Base-by-base conservation (phyloP, 257 asterid genomes). In the Catharanthus roseus region DNA sequence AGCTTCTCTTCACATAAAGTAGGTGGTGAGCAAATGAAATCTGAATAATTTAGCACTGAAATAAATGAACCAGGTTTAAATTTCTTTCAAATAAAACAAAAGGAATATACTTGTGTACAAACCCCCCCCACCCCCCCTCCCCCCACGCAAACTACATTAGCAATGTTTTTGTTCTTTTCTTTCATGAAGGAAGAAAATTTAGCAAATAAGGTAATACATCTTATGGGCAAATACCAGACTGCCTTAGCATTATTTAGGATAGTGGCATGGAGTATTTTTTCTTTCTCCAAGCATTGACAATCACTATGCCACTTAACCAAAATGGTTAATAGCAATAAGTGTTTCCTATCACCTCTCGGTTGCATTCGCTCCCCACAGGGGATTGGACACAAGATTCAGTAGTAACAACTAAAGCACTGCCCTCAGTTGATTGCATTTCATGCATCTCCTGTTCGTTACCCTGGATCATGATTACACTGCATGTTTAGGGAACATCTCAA, bases 271-370 rank as follows among this genome's bases (percentile, higher is more conserved):
- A 49, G 19, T 1, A 13, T 49, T 45, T 45, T 1, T 1, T 5
- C 29, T 33, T 58, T 26, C 41, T 6, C 44, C 65, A 60, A 7
- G 42, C 2, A 19, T 2, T 15, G 13, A 31, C 15, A 10, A 28
- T 50, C 24, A 65, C 1, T 28, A 54, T 18, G 38, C 6, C 31
- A 47, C 73, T 70, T 55, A 81, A 47, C 4, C 33, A 47, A 36
- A 23, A 21, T 34, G 29, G 28, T 13, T 5, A 31, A 42, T 24
- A 0, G n/a, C 23, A 42, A 15, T 13, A 29, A 50, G 44, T 6
- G 68, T 53, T 65, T 55, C 50, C 64, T 78, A 68, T 74, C 49
- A 79, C 88, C 85, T 86, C 85, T 81, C 79, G 79, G 41, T 54
- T 47, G 75, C 65, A 80, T 64, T 69, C 79, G 79, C 76, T 76